Evolutionary conservation across 441 rosid genomes (phyloP).

Genomic region (Syzygium malaccense): DNA sequence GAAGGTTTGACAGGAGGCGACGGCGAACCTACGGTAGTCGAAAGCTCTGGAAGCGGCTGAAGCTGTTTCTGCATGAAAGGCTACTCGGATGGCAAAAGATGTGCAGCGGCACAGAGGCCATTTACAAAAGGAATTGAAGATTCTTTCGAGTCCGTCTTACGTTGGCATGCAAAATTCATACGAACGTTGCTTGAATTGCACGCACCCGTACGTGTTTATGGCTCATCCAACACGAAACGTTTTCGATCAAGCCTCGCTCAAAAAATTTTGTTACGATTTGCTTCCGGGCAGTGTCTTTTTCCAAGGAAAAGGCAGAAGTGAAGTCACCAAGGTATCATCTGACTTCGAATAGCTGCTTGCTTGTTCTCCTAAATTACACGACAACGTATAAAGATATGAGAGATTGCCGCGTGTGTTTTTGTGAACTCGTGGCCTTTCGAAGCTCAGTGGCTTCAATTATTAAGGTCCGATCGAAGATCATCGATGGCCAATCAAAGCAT

Average conservation of each 20-base stretch:
- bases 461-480: neutral
- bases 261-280: rapidly evolving
- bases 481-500: neutral
- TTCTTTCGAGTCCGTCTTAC: neutral
- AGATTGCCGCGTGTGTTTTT: neutral
- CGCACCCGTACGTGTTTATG: neutral
- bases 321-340: neutral
- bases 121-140: neutral
- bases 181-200: neutral
- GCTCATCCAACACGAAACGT: neutral
- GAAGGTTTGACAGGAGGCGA: neutral
- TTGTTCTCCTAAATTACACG: neutral
- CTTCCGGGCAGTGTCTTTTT: neutral
- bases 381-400: neutral
- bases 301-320: neutral
- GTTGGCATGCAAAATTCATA: neutral
- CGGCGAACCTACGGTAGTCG: rapidly evolving
- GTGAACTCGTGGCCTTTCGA: neutral
- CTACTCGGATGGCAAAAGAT: neutral
- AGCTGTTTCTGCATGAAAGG: rapidly evolving
- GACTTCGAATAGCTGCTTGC: neutral
- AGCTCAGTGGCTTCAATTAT: neutral
- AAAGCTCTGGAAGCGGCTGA: neutral
- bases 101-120: too few relatives aligned
- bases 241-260: neutral